phyloP scores from a whole-genome alignment of 352 stramenopile genomes.

The Thalassiosira allenii region DNA sequence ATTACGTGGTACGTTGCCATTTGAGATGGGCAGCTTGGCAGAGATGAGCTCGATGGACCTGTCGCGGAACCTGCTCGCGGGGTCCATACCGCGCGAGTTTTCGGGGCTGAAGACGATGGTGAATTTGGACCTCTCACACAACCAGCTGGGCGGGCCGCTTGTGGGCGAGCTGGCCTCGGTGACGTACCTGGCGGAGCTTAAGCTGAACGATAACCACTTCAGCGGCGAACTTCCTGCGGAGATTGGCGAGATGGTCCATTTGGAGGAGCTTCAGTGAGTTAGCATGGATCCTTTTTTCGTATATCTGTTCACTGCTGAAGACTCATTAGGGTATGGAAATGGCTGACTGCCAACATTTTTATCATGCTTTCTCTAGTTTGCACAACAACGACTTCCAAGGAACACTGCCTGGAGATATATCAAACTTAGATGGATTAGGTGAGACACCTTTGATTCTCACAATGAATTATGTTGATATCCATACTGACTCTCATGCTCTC shows the following conservation, averaged over 20 bases:
- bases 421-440: constrained; percentile 35
- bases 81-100: constrained; percentile 46
- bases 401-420: constrained; percentile 38
- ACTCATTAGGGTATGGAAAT: no score
- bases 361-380: no score
- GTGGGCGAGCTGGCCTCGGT: constrained; percentile 34
- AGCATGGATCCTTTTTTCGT: no score
- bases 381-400: constrained; percentile 50
- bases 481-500: no score
- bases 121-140: constrained; percentile 51
- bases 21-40: constrained; percentile 33
- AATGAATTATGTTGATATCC: no score
- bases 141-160: constrained; percentile 50
- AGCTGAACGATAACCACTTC: constrained; percentile 63
- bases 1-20: constrained; percentile 53
- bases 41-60: constrained; percentile 53
- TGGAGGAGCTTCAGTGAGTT: constrained; percentile 24
- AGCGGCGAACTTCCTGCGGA: constrained; percentile 36
- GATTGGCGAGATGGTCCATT: constrained; percentile 43
- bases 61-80: constrained; percentile 43
- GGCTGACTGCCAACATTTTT: no score
- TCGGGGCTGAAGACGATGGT: constrained; percentile 31
- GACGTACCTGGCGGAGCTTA: constrained; percentile 36
- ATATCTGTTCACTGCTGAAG: no score
- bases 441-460: no score